These are phyloP conservation scores for Teunomyces tritomae DNA, from an alignment of 805 yeast genomes.

Conservation along the genomic window DNA sequence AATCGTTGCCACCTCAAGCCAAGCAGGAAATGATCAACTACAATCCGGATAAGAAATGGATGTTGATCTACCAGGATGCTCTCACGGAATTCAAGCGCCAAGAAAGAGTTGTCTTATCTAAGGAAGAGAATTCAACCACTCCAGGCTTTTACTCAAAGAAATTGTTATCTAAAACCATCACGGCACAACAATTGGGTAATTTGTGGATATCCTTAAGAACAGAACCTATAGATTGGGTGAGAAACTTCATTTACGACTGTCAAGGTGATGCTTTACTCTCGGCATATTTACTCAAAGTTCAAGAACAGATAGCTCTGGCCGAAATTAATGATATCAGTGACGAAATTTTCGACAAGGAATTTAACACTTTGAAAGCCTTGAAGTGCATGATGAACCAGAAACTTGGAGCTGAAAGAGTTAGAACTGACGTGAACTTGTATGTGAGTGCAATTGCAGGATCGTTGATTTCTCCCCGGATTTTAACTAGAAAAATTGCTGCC, in stretches of 20 bases:
- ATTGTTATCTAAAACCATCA: conserved; percentile 66
- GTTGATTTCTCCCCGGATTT: conserved; percentile 66
- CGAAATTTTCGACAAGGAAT: conserved; percentile 67
- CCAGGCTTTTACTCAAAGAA: conserved; percentile 78
- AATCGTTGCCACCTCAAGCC: conserved; percentile 65
- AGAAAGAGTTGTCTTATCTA: conserved; percentile 18
- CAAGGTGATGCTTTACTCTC: conserved; percentile 83
- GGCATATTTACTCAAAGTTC: conserved; percentile 50
- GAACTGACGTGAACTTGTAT: conserved; percentile 38
- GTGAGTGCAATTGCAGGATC: conserved; percentile 70
- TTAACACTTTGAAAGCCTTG: conserved; percentile 71
- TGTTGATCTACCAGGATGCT: conserved; percentile 83
- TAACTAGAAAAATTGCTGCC: conserved; percentile 76
- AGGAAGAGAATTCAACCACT: conserved; percentile 35
- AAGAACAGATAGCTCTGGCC: conserved; percentile 39
- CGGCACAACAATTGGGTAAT: conserved; percentile 70
- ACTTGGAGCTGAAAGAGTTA: conserved; percentile 59
- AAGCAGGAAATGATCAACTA: conserved; percentile 73
- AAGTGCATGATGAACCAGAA: conserved; percentile 67
- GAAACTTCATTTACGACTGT: conserved; percentile 60
- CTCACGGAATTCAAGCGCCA: conserved; percentile 68
- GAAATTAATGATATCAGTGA: conserved; percentile 39
- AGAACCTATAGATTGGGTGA: conserved; percentile 81
- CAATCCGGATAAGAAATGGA: conserved; percentile 82
- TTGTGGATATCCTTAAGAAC: conserved; percentile 91